These are phyloP conservation scores for Rhizopogon rudus DNA, from an alignment of 768 basidiomycete genomes.

Conservation along the genomic window DNA sequence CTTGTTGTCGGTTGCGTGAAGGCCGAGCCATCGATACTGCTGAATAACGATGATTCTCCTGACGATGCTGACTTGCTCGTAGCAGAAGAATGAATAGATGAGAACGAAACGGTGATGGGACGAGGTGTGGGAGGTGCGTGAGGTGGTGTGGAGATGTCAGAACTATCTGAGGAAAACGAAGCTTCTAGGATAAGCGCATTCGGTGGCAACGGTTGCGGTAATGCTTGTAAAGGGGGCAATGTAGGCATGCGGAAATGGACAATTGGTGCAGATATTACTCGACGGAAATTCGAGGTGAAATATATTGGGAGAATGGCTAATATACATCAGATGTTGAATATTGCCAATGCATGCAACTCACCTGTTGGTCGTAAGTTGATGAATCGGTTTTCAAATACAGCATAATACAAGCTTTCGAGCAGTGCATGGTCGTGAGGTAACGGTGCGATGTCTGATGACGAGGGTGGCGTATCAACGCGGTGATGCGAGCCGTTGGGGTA, in stretches of 20 bases:
- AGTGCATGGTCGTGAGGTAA: slow-evolving; percentile 63
- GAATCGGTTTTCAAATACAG: slow-evolving; percentile 67
- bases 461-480: slow-evolving; percentile 24
- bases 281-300: slow-evolving; percentile 67
- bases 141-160: slow-evolving; percentile 16
- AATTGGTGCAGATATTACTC: slow-evolving; percentile 56
- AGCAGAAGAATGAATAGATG: slow-evolving; percentile 37
- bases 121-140: slow-evolving; percentile 18
- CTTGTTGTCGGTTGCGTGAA: slow-evolving; percentile 17
- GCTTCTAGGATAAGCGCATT: slow-evolving; percentile 17
- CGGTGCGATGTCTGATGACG: slow-evolving; percentile 25
- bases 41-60: slow-evolving; percentile 26
- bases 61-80: slow-evolving; percentile 30
- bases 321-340: background rate
- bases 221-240: slow-evolving; percentile 56
- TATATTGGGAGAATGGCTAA: slow-evolving; percentile 64
- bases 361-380: slow-evolving; percentile 69
- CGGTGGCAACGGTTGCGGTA: slow-evolving; percentile 23
- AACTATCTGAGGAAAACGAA: slow-evolving; percentile 17
- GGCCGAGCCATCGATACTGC: slow-evolving; percentile 21
- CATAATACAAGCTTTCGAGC: slow-evolving; percentile 59
- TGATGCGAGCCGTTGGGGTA: slow-evolving; percentile 42
- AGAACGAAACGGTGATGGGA: slow-evolving; percentile 48
- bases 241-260: slow-evolving; percentile 67
- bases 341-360: slow-evolving; percentile 23